These are phyloP conservation scores for Fusarium albosuccineum DNA, from an alignment of 2,329 filamentous ascomycete genomes.

Conservation along the genomic window DNA sequence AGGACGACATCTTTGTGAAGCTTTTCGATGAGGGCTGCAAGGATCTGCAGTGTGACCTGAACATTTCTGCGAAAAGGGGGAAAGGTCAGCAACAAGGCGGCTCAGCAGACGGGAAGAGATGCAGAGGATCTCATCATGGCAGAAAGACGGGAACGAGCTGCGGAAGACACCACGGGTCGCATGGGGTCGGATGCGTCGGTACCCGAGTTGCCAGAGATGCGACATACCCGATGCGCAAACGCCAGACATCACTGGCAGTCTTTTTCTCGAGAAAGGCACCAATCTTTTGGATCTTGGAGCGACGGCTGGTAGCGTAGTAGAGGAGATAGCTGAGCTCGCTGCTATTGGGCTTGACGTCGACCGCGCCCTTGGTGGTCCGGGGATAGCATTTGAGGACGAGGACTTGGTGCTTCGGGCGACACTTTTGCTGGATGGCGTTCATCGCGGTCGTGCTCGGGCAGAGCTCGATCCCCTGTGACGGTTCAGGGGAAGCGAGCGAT, in stretches of 20 bases:
- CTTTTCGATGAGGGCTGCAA: slow-evolving; percentile 93
- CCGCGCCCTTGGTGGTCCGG: slow-evolving; percentile 87
- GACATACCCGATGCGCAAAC: slow-evolving; percentile 83
- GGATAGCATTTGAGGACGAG: slow-evolving; percentile 97
- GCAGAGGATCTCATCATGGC: not conserved
- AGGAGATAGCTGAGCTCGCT: slow-evolving; percentile 97
- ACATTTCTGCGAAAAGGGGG: slow-evolving; percentile 75
- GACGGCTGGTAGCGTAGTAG: slow-evolving; percentile 94
- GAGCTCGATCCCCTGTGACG: slow-evolving; percentile 31
- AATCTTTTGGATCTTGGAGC: slow-evolving; percentile 96
- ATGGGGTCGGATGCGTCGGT: slow-evolving; percentile 31
- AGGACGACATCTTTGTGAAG: slow-evolving; percentile 89
- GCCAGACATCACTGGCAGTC: slow-evolving; percentile 91
- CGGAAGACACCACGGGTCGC: not conserved
- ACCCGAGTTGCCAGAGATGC: slow-evolving; percentile 21
- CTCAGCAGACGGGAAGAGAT: not conserved
- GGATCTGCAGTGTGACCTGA: slow-evolving; percentile 93
- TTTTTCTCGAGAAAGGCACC: slow-evolving; percentile 95
- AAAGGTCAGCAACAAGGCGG: slow-evolving; percentile 16
- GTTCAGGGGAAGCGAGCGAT: not conserved
- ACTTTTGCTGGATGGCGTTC: slow-evolving; percentile 75
- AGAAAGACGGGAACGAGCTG: not conserved
- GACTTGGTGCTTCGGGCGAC: slow-evolving; percentile 96
- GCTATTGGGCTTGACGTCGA: slow-evolving; percentile 95
- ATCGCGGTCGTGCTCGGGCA: slow-evolving; percentile 55